phyloP scores from a whole-genome alignment of 2,329 filamentous ascomycete genomes.

The Neophaeococcomyces mojaviensis region DNA sequence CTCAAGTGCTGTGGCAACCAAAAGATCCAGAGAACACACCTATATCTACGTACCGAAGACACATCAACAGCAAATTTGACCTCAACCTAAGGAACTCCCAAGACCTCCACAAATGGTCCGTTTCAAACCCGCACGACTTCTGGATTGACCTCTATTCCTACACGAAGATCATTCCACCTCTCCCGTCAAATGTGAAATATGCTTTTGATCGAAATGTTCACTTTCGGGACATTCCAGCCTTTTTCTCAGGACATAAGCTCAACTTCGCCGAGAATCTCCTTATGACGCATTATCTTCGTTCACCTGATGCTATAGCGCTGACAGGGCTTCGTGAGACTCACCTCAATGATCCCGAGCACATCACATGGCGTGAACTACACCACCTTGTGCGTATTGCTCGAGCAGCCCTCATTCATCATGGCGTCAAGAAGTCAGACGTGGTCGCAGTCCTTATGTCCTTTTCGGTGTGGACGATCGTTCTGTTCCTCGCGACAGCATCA shows the following conservation, averaged over 20 bases:
- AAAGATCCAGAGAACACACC: constrained; percentile 16
- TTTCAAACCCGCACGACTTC: constrained; percentile 34
- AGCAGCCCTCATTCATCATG: constrained; percentile 32
- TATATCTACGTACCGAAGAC: constrained; percentile 18
- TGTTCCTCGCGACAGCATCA: constrained; percentile 35
- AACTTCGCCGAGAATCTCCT: constrained; percentile 36
- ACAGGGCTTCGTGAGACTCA: constrained; percentile 35
- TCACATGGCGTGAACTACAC: constrained; percentile 35
- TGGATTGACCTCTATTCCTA: constrained; percentile 38
- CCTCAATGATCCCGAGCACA: constrained; percentile 28
- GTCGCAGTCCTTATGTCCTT: constrained; percentile 37
- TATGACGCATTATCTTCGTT: constrained; percentile 24
- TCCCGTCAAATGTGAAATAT: constrained; percentile 26
- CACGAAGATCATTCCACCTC: constrained; percentile 22
- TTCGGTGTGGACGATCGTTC: constrained; percentile 35
- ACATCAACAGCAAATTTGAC: constrained; percentile 17
- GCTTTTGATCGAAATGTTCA: constrained; percentile 31
- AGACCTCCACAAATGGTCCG: constrained; percentile 35
- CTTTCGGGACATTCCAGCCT: constrained; percentile 31
- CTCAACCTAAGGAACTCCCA: constrained; percentile 22
- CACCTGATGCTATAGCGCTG: constrained; percentile 31
- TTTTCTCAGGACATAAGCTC: constrained; percentile 30
- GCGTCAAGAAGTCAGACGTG: constrained; percentile 32
- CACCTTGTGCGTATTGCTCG: constrained; percentile 32
- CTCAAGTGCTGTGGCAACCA: constrained; percentile 14